Base-by-base conservation (phyloP, 2,329 filamentous ascomycete species). In the Ceratocystis cubensis region DNA sequence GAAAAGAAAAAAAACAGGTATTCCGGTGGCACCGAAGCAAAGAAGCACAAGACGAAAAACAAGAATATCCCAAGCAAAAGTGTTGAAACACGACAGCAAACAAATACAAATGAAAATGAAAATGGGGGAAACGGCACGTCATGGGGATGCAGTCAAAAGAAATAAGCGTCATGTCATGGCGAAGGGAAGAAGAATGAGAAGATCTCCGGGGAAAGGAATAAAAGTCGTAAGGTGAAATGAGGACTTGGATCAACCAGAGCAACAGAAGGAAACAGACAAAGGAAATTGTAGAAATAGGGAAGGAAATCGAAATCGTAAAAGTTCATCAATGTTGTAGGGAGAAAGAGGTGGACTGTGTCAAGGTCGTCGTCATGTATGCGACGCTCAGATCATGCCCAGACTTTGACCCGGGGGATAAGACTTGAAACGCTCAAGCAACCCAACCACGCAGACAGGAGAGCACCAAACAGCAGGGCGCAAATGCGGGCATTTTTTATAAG, bases 121-220 rank as follows among this genome's bases (percentile, higher is more conserved):
- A 22, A 41, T 56, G 41, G 62, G 45, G 61, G n/a, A 28, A 65
- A 65, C 56, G 48, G 45, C 44, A 62, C 28, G 57, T 63, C 56
- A 48, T 63, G 30, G 63, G 57, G 48, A 41, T 46, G 25, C 50
- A 25, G 57, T 65, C 30, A 33, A 33, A 33, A 7, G 30, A 33
- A 53, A 62, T 30, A 62, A 57, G 17, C 17, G 59, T 22, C 30
- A 45, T 62, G 17, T 62, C 59, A 25, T 41, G 59, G 30, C 33
- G 59, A n/a, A 45, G 15, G 20, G 20, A 44, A 45, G 17, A 17
- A 5, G 25, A 22, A 53, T 53, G 48, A 53, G 10, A 20, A 5
- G 25, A 6, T 33, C 30, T 33, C 30, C 6, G 30, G 30, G 6
- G 6, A 33, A 7, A 7, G 30, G 8, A 57, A 57, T 57, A 59